Evolutionary conservation across 78 protist genomes (phyloP), one percentile per base, ranked within the genome.

Genomic region (Anaeramoeba flamelloides): DNA sequence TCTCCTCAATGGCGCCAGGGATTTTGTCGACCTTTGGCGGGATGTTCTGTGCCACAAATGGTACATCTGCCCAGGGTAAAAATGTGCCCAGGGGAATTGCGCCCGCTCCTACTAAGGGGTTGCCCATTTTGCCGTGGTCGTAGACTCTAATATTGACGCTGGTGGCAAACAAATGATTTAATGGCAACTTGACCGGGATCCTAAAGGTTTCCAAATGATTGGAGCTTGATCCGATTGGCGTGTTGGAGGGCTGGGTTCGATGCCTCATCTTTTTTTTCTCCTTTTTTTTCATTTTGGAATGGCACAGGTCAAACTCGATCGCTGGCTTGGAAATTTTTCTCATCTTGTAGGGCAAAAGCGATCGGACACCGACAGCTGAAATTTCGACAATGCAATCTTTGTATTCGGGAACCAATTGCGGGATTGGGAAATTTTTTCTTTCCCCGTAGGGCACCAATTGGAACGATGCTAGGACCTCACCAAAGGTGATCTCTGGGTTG

Each of bases 151-250:
- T 30, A 32, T 79, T 79, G 81, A 79, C 8, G n/a, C 79, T 22
- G 81, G 81, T 64, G 75, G 39, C 30, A 32, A 33, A 79, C 79
- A 79, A 75, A 8, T 36, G 12, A 75, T 79, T 79, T 38, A 79
- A 75, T 26, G 81, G 81, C 81, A 79, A 4, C 36, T 79, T 22
- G 79, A 79, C 8, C 30, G n/a, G 81, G 81, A 79, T n/a, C n/a
- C n/a, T n/a, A n/a, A n/a, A n/a, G n/a, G n/a, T n/a, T n/a, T n/a
- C n/a, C n/a, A n/a, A n/a, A n/a, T n/a, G n/a, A n/a, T n/a, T n/a
- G n/a, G n/a, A n/a, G n/a, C n/a, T n/a, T n/a, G n/a, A n/a, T n/a
- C n/a, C n/a, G n/a, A n/a, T n/a, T n/a, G n/a, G n/a, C n/a, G n/a
- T n/a, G n/a, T n/a, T n/a, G n/a, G n/a, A n/a, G n/a, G n/a, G n/a